Base-by-base conservation (phyloP, 2,329 filamentous ascomycete species). In the Aspergillus aculeatus region DNA sequence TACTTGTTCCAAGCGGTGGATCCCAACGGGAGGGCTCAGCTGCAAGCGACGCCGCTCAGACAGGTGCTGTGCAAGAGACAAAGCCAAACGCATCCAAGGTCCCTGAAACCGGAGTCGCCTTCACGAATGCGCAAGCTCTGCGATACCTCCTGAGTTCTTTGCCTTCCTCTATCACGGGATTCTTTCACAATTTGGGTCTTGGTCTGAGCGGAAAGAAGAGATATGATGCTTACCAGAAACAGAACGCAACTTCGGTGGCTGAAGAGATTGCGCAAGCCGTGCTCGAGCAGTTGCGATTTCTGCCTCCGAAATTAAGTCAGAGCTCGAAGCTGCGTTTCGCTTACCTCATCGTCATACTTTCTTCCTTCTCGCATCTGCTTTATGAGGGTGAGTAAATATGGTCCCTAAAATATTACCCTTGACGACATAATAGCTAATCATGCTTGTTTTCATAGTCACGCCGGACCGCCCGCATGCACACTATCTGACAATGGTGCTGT, bases 151-250 rank as follows among this genome's bases (percentile, higher is more conserved):
- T 98, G 12, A 89, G 89, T 68, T 88, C 91, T 35, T 84, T 96
- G 67, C 88, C 93, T 23, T 87, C 87, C 9, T 88, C 89, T 3
- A 89, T 93, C n/a, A 89, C 91, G 19, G 88, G 90, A 0, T 90
- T 98, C 66, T 89, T 96, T 71, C 91, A 96, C 69, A 89, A 87
- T 1, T 80, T 98, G 48, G 94, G 94, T 12, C 95, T 92, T 73
- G 86, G 89, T 16, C 80, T 98, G 23, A 82, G 96, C 4, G 86
- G 87, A 48, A 89, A 91, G 60, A 86, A 92, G 53, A 86, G 86
- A 62, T 82, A 86, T 29, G 92, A 97, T 67, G 68, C 79, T 2
- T 84, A 84, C 57, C 79, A 82, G 63, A 85, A 83, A 68, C 85
- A 88, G 69, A 87, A 86, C 72, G 84, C 84, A 32, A 79, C 78